A percentile compares a stretch with the other conserved stretches of the same genome.
Evolutionary conservation across 1,284 basidiomycete species (phyloP).

Genomic region (Ustilago crameri): DNA sequence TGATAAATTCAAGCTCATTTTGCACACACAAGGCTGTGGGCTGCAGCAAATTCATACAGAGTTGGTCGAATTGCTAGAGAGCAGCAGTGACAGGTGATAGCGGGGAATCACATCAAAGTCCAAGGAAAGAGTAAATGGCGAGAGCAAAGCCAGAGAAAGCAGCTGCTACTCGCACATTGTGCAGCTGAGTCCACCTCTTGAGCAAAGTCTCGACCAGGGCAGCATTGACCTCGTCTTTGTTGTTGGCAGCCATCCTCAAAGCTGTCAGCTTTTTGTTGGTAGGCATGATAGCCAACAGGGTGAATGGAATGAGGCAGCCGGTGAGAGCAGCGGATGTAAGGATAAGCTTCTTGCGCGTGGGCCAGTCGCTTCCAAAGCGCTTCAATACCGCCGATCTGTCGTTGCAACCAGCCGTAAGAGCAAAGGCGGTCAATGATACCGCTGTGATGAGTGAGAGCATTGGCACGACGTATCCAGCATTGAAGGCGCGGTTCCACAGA

Average conservation of each 20-base stretch:
- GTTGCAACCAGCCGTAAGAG: constrained; percentile 9
- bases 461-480: constrained; percentile 23
- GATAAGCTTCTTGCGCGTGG: constrained; percentile 14
- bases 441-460: constrained; percentile 18
- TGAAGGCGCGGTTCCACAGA: constrained; percentile 34
- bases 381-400: constrained; percentile 14
- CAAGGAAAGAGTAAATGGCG: neutral
- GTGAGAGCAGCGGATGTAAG: constrained; percentile 25
- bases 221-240: constrained; percentile 21
- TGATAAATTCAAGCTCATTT: no score
- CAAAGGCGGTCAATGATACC: constrained; percentile 11
- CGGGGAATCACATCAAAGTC: no score
- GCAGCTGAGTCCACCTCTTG: constrained; percentile 26
- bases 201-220: constrained; percentile 18
- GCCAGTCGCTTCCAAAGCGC: constrained; percentile 13
- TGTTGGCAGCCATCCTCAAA: constrained; percentile 21
- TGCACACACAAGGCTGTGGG: no score
- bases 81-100: no score
- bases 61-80: no score
- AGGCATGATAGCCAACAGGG: constrained; percentile 23
- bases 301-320: constrained; percentile 22
- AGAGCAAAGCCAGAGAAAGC: constrained; percentile 16
- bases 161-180: constrained; percentile 34
- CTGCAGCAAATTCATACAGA: no score
- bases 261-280: constrained; percentile 34